phyloP scores from a whole-genome alignment of 768 basidiomycete species.

The Cystofilobasidium ferigula region DNA sequence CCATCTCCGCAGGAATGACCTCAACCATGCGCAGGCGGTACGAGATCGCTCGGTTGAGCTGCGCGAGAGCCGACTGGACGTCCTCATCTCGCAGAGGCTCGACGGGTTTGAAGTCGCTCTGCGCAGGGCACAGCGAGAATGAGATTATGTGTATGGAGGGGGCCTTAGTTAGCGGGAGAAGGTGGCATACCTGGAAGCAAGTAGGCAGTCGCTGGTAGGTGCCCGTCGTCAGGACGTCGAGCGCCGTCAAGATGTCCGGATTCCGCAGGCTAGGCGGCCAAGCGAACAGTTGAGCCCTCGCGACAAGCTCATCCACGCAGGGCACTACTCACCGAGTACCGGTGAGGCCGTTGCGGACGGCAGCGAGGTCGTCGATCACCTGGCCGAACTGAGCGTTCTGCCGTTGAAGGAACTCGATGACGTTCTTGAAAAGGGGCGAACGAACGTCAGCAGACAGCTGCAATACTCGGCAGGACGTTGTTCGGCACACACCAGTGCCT shows the following conservation, averaged over 20 bases:
- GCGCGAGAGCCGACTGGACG: background rate
- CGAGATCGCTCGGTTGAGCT: slow-evolving; percentile 21
- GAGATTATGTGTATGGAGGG: background rate
- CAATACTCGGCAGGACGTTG: too few relatives aligned
- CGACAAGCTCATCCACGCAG: background rate
- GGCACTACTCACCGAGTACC: slow-evolving; percentile 61
- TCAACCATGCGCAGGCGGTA: slow-evolving; percentile 24
- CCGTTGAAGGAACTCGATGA: slow-evolving; percentile 71
- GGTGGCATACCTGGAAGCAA: slow-evolving; percentile 8
- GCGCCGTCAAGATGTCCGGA: slow-evolving; percentile 81
- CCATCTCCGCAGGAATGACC: slow-evolving; percentile 24
- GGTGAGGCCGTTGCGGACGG: slow-evolving; percentile 59
- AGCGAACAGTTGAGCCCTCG: too few relatives aligned
- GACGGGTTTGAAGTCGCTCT: slow-evolving; percentile 22
- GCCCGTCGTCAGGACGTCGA: slow-evolving; percentile 77
- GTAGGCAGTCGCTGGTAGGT: slow-evolving; percentile 74
- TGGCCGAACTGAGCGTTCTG: slow-evolving; percentile 76
- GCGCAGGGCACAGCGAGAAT: background rate
- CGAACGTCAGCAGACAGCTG: slow-evolving; percentile 36
- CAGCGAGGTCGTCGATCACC: slow-evolving; percentile 52
- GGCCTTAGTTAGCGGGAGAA: background rate
- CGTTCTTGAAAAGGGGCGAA: slow-evolving; percentile 48
- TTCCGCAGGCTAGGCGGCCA: slow-evolving; percentile 46
- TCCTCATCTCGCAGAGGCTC: background rate
- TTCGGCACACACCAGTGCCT: slow-evolving; percentile 30